Base-by-base conservation (phyloP, 768 basidiomycete genomes). In the Amyloporia xantha region DNA sequence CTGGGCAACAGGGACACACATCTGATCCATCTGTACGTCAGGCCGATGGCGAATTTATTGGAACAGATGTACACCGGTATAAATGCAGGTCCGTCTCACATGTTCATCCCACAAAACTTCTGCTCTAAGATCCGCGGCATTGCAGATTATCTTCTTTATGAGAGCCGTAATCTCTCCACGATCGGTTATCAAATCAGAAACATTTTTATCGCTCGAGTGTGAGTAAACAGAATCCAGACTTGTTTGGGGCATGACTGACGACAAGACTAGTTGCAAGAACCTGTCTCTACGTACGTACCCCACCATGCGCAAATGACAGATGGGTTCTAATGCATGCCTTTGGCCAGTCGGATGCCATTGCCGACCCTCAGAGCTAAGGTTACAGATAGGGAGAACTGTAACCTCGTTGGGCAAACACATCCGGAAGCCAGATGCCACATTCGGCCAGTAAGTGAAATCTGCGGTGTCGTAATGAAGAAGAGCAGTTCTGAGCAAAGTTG, bases 191-290 rank as follows among this genome's bases (percentile, higher is more conserved):
- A 23, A 5, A 12, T 46, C 15, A 41, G 53, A 28, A 59, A 25
- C 15, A 43, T 73, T 0, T 79, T 76, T 51, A 68, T 71, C 6
- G 64, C 70, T n/a, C 68, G 78, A 39, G 62, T 79, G 78, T 79
- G 53, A 52, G 77, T 65, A 37, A 61, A 79, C 77, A 79, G 53
- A 53, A 76, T 64, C 23, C 13, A 0, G 26, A 25, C 3, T 27
- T 38, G 19, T 25, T 2, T 42, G 19, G 13, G 21, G 25, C 25
- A 17, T 43, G 1, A 36, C 11, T 21, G 3, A 42, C 49, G 56
- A 15, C 38, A 23, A 27, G 4, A 17, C 28, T 37, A 81, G 79
- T 17, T 79, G 75, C 54, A 66, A 69, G 51, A 66, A 69, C 7
- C 54, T 81, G 5, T 74, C 71, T 48, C 57, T 81, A 26, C 52